Percentiles rank a stretch among this genome's conserved stretches.
Conservation (phyloP, 345 rosid species). For the Eucalyptus erythrocorys region DNA sequence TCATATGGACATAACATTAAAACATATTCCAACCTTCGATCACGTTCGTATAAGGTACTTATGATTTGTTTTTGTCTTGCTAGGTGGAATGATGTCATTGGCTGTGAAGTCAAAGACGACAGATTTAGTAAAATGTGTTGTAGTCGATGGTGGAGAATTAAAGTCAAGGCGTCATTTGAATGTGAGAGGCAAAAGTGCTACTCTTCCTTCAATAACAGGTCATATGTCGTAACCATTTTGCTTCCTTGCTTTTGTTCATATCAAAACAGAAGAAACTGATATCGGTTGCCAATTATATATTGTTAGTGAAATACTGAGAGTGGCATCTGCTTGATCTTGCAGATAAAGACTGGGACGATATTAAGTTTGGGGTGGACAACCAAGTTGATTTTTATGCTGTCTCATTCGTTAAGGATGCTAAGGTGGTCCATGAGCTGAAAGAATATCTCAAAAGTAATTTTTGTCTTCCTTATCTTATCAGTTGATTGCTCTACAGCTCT, state of each 20-base stretch:
- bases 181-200: slow-evolving; percentile 96
- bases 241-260: not conserved
- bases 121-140: slow-evolving; percentile 65
- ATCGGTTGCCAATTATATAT: not conserved
- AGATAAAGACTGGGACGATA: slow-evolving; percentile 99
- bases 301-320: not conserved
- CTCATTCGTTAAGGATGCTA: slow-evolving; percentile 94
- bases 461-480: not conserved
- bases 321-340: not conserved
- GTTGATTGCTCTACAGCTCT: not conserved
- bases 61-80: not conserved
- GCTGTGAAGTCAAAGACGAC: slow-evolving; percentile 73
- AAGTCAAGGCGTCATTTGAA: slow-evolving; percentile 96
- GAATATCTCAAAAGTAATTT: slow-evolving; percentile 64
- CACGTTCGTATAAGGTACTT: not conserved
- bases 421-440: slow-evolving; percentile 82
- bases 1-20: not conserved
- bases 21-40: not conserved
- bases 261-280: not conserved
- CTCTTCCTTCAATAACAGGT: slow-evolving; percentile 97
- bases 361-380: slow-evolving; percentile 95
- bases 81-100: slow-evolving; percentile 99
- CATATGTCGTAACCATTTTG: not conserved
- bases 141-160: slow-evolving; percentile 88
- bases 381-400: slow-evolving; percentile 96